Percentiles rank a stretch among this genome's conserved stretches.
These are phyloP conservation scores for Filobasidium uniguttulatum DNA, from an alignment of 1,284 basidiomycete species.

Conservation along the genomic window DNA sequence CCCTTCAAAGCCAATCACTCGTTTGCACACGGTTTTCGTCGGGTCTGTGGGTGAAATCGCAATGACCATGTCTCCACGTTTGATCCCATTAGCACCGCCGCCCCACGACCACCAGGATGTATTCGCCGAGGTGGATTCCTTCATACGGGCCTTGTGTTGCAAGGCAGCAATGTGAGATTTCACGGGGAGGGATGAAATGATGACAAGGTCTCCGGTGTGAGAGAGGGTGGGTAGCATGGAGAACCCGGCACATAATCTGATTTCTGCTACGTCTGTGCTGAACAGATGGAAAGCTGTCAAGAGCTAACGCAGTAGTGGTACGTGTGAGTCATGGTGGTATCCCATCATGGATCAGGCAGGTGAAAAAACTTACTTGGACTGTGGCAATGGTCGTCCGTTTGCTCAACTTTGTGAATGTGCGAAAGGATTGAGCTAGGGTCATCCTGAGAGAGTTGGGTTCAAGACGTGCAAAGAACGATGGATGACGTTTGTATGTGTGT, in stretches of 20 bases:
- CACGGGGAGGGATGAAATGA: slow-evolving; percentile 43
- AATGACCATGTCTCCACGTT: slow-evolving; percentile 70
- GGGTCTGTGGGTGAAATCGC: slow-evolving; percentile 62
- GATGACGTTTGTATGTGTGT: no score
- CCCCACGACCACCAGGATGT: background rate
- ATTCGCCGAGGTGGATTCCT: background rate
- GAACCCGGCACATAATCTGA: slow-evolving; percentile 44
- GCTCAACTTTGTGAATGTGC: no score
- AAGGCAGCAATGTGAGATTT: slow-evolving; percentile 17
- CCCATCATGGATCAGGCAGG: no score
- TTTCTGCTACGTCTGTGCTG: slow-evolving; percentile 24
- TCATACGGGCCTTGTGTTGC: background rate
- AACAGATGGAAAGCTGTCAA: slow-evolving; percentile 26
- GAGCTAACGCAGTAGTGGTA: slow-evolving; percentile 14
- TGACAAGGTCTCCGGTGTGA: slow-evolving; percentile 32
- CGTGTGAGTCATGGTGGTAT: background rate
- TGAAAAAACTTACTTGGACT: slow-evolving; percentile 5
- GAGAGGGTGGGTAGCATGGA: slow-evolving; percentile 79
- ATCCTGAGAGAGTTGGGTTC: no score
- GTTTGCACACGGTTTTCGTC: slow-evolving; percentile 65
- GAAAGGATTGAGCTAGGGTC: no score
- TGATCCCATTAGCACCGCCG: slow-evolving; percentile 25
- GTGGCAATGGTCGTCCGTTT: slow-evolving; percentile 12
- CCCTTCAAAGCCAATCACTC: slow-evolving; percentile 77
- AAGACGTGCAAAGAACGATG: no score